Percentiles rank a stretch among this genome's conserved stretches.
Conservation (phyloP, 169 alveolate genomes). For the Eimeria sp. region DNA sequence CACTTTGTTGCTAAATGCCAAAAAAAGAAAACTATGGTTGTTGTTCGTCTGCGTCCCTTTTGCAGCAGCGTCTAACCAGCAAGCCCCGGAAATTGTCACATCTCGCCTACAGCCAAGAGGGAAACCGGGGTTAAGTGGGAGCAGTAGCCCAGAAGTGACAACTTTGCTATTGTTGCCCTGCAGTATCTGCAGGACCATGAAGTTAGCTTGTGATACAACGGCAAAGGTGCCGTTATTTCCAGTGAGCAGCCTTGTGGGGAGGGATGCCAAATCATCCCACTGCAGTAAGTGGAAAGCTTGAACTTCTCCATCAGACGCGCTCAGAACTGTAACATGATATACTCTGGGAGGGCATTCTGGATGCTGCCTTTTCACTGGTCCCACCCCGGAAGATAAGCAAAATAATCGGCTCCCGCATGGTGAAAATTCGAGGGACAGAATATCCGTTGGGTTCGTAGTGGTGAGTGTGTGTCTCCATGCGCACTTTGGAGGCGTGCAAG, state of each 20-base stretch:
- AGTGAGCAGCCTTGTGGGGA: conserved; percentile 28
- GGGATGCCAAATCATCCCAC: conserved; percentile 32
- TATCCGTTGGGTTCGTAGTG: neutral
- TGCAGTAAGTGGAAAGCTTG: conserved; percentile 27
- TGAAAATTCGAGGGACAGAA: conserved; percentile 44
- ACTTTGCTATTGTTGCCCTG: neutral
- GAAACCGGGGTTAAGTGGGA: conserved; percentile 10
- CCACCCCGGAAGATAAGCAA: conserved; percentile 22
- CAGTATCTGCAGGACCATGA: conserved; percentile 27
- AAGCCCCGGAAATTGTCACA: conserved; percentile 28
- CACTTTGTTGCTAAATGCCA: conserved; percentile 36
- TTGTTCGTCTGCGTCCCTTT: neutral
- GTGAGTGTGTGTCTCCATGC: conserved; percentile 24
- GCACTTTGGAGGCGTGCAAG: conserved; percentile 36
- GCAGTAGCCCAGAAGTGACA: conserved; percentile 27
- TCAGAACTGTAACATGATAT: conserved; percentile 42
- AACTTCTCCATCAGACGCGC: conserved; percentile 10
- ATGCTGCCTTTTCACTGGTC: neutral
- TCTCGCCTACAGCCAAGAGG: neutral
- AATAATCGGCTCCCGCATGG: conserved; percentile 59
- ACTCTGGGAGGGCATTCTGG: neutral
- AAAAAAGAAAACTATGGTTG: neutral
- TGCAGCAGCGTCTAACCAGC: conserved; percentile 22
- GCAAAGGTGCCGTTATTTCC: neutral
- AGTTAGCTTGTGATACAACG: conserved; percentile 4